Conservation (phyloP, 306 rosid species). For the Citrullus mucosospermus region DNA sequence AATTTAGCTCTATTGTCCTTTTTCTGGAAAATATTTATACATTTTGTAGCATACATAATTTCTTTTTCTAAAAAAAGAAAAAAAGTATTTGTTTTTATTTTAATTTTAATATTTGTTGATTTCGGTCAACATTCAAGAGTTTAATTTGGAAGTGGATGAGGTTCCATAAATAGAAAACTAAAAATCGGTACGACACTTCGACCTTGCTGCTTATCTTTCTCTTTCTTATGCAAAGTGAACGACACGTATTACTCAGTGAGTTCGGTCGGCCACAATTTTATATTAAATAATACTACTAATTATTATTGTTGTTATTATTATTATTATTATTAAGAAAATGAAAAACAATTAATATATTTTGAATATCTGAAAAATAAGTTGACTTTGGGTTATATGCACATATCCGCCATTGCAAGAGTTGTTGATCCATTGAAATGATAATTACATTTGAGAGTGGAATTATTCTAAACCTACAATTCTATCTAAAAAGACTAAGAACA, state of each 20-base stretch:
- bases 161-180: not conserved
- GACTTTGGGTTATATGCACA: not conserved
- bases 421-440: not conserved
- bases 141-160: not conserved
- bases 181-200: not conserved
- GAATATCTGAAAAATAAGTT: not conserved
- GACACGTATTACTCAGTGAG: constrained; percentile 5
- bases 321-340: not conserved
- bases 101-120: not conserved
- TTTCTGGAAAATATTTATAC: no score
- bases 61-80: no score
- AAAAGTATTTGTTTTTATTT: no score
- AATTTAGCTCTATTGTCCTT: no score
- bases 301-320: not conserved
- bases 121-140: not conserved
- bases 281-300: not conserved
- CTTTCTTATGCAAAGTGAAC: not conserved
- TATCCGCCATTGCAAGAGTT: constrained; percentile 2
- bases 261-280: not conserved
- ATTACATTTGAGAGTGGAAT: not conserved
- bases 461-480: not conserved
- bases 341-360: not conserved
- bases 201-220: not conserved
- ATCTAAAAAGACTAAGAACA: not conserved
- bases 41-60: no score